Percentiles rank a stretch among this genome's conserved stretches.
Evolutionary conservation across 371 early-diverging fungal genomes (phyloP).

Genomic region (Circinella umbellata): DNA sequence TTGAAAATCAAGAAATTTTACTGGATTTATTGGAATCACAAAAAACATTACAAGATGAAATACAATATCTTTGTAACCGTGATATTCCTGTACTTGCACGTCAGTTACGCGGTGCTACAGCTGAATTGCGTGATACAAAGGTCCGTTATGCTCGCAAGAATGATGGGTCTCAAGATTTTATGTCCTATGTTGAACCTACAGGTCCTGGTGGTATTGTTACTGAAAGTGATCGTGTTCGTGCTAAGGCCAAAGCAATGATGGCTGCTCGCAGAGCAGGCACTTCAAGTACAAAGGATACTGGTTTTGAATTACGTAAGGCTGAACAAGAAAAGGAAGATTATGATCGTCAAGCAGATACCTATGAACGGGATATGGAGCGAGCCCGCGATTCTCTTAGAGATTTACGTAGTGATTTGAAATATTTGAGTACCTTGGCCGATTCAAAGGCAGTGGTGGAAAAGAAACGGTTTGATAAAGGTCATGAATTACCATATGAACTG

Average conservation of each 20-base stretch:
- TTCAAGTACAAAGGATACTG: constrained; percentile 30
- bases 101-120: constrained; percentile 58
- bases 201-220: constrained; percentile 66
- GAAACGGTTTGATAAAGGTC: constrained; percentile 49
- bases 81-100: constrained; percentile 59
- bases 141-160: constrained; percentile 44
- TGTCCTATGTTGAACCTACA: constrained; percentile 51
- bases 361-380: constrained; percentile 52
- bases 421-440: constrained; percentile 31
- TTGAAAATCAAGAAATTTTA: constrained; percentile 36
- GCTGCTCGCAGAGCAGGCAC: constrained; percentile 60
- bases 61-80: constrained; percentile 50
- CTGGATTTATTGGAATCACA: constrained; percentile 42
- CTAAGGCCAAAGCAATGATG: constrained; percentile 71
- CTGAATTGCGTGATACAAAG: constrained; percentile 60
- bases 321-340: constrained; percentile 52
- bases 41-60: constrained; percentile 48
- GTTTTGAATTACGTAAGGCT: constrained; percentile 38
- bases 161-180: constrained; percentile 49
- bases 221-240: constrained; percentile 64
- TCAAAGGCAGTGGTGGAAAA: constrained; percentile 39
- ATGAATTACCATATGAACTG: constrained; percentile 51
- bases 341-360: constrained; percentile 40
- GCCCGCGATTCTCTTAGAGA: constrained; percentile 43
- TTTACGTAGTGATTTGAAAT: constrained; percentile 44